Evolutionary conservation across 108 stramenopile species (phyloP), one percentile per base, ranked within the genome.

Genomic region (Discostella stelligeroides): DNA sequence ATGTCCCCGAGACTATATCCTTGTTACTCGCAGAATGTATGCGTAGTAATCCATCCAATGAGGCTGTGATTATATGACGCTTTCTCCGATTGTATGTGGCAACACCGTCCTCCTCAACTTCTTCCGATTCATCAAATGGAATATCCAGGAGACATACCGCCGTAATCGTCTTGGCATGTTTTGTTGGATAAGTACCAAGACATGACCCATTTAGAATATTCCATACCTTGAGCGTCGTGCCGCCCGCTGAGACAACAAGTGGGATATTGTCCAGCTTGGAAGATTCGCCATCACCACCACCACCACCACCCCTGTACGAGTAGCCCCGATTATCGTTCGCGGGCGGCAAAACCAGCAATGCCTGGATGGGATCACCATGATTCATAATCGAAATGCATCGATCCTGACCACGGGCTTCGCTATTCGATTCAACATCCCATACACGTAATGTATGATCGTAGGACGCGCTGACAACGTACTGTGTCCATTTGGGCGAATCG

Each of bases 371-470:
- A 53, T 75, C 83, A 17, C 86, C 91, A 65, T 95, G 94, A 38
- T 79, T 68, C 73, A 92, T 76, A 1, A 92, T 71, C 1, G 89
- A 67, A 29, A 90, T 53, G 69, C 89, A 91, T 45, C 81, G 68
- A 48, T 87, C 80, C 37, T 64, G 17, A 3, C 63, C 72, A 29
- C 53, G 54, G 10, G 55, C 23, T n/a, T 28, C 70, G 27, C 73
- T 60, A 28, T 68, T 39, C 11, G 76, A 65, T 4, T 78, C 73
- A 17, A 89, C 50, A 65, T 88, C 86, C 94, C 94, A 95, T 24
- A 89, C 82, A 12, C 94, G 89, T 70, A 95, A 74, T 1, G 94
- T 86, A 54, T 92, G 91, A 71, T 95, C 94, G 71, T 92, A 92
- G 24, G 86, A 87, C n/a, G 88, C 94, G 50, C 86, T 92, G 11